Percentiles rank a stretch among this genome's conserved stretches.
These are phyloP conservation scores for sweet orange (Citrus sinensis) DNA, from an alignment of 345 rosid species.

Conservation along the genomic window DVS_A1.0 CM039169.1:29757501-29758000, in stretches of 20 bases:
- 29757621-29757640: slow-evolving; percentile 98
- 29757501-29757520: background rate
- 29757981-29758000: slow-evolving; percentile 14
- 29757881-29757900: slow-evolving; percentile 98
- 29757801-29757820: slow-evolving; percentile 92
- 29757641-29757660: slow-evolving; percentile 92
- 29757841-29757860: slow-evolving; percentile 98
- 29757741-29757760: slow-evolving; percentile 20
- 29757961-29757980: slow-evolving; percentile 80
- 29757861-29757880: slow-evolving; percentile 99
- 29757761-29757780: background rate
- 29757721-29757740: slow-evolving; percentile 68
- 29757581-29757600: slow-evolving; percentile 90
- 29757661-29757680: slow-evolving; percentile 88
- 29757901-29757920: slow-evolving; percentile 88
- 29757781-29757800: slow-evolving; percentile 1
- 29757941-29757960: slow-evolving; percentile 83
- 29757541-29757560: slow-evolving; percentile 99
- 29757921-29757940: slow-evolving; percentile 89
- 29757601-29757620: slow-evolving; percentile 93
- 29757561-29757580: slow-evolving; percentile 81
- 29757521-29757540: slow-evolving; percentile 78
- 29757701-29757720: slow-evolving; percentile 93
- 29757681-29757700: slow-evolving; percentile 88
- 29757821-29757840: slow-evolving; percentile 83